Evolutionary conservation across 2,329 filamentous ascomycete genomes (phyloP), one percentile per base, ranked within the genome.

Genomic region (Alternaria ventricosa): DNA sequence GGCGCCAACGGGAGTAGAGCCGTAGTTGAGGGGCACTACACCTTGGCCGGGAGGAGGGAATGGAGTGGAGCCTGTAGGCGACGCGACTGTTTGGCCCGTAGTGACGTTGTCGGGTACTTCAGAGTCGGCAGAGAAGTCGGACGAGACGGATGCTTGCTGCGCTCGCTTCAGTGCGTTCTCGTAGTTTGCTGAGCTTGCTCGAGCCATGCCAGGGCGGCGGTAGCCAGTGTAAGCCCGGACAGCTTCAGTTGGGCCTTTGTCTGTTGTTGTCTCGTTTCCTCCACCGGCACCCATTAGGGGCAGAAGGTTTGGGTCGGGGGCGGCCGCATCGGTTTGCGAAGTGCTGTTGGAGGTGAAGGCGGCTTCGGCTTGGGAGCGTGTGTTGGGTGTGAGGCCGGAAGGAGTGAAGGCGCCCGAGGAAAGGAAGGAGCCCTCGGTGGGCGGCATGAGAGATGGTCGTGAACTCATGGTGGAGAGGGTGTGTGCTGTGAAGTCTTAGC

Each of bases 281-380:
- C 56, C 60, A 25, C 60, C 56, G 15, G 49, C 30, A 28, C 55
- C 57, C 60, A 36, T 58, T 25, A 65, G 41, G 28, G 64, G 28
- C 5, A 57, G 20, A 23, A 72, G 44, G 1, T 62, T 62, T 13
- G 71, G 71, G 15, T 76, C 75, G 4, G 78, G 78, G 4, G 77
- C 78, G 36, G 78, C 78, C 10, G 76, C 75, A 46, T 80, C 78
- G 22, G 78, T 80, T 62, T 79, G 77, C 11, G 69, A 58, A 28
- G 54, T 57, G 20, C 66, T 73, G 67, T 80, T 80, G 28, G 68
- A 65, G 1, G 69, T 69, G 47, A 80, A 71, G 23, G 73, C 74
- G n/a, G 69, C 73, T 67, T 80, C 78, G 20, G 74, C 78, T 71
- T 79, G 72, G 12, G 72, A 74, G 20, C 78, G 76, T 15, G 77